These are phyloP conservation scores for Waltergamsia citrina DNA, from an alignment of 2,329 filamentous ascomycete species.

Conservation along the genomic window DNA sequence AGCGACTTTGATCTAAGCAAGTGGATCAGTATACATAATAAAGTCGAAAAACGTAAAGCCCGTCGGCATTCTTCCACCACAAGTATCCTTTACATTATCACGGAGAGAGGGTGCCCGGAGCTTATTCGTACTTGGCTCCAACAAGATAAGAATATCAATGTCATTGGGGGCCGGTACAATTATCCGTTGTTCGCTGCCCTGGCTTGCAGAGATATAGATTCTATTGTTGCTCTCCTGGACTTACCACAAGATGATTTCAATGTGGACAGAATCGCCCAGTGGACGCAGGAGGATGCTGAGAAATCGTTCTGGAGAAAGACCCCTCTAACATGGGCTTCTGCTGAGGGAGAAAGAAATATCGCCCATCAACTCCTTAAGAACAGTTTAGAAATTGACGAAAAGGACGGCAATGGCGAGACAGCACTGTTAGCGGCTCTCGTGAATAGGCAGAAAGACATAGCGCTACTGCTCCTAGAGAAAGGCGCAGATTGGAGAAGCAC, in stretches of 20 bases:
- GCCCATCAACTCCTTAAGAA: not conserved
- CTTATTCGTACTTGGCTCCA: not conserved
- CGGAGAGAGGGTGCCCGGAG: not conserved
- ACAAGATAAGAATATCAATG: not conserved
- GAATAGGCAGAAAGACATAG: constrained; percentile 1
- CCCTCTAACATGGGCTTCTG: constrained; percentile 1
- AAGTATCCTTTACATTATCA: constrained; percentile 1
- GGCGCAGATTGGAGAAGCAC: constrained; percentile 1
- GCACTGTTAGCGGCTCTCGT: not conserved
- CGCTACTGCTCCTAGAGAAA: constrained; percentile 1
- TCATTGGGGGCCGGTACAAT: not conserved
- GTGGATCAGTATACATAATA: constrained; percentile 21
- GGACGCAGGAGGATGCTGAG: not conserved
- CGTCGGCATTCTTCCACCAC: not conserved
- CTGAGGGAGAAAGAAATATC: not conserved
- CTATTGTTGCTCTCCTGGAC: not conserved
- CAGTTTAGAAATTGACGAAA: not conserved
- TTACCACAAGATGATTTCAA: not conserved
- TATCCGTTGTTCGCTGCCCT: constrained; percentile 3
- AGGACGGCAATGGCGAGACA: not conserved
- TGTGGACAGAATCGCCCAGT: not conserved
- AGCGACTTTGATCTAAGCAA: constrained; percentile 11
- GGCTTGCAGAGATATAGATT: not conserved
- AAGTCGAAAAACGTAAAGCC: not conserved
- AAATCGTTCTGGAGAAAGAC: constrained; percentile 1